Base-by-base conservation (phyloP, 2,329 filamentous ascomycete genomes). In the Sclerotinia subarctica region DNA sequence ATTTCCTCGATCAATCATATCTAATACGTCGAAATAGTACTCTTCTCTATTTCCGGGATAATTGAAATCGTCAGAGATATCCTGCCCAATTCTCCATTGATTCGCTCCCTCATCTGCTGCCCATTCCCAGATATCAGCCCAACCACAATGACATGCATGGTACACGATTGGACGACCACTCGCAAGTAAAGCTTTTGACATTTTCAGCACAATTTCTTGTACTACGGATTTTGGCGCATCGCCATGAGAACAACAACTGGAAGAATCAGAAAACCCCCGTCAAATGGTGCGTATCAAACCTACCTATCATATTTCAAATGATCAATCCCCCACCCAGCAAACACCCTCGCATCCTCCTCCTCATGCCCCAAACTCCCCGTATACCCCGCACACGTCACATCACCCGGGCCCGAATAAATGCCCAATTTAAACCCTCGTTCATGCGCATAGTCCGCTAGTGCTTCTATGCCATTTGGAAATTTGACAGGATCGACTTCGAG, bases 271-370 rank as follows among this genome's bases (percentile, higher is more conserved):
- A 32, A 19, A 0, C 1, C 1, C 13, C 29, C 17, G 3, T 15
- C 19, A 46, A 35, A 11, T 2, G 10, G 24, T 17, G 11, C 6
- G 5, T 3, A 11, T 32, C 1, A 56, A 42, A 11, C 74, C 86
- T 86, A 73, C 74, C 86, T 86, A 73, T 87, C 85, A 72, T 85
- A 86, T 76, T 86, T 87, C 21, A 86, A 75, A 69, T 86, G 87
- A 73, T 88, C 85, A 66, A 88, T 80, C 1, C 83, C 85, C 86
- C 86, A 88, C 32, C 80, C 79, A 0, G 84, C 83, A 74, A 85
- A 88, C 0, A 83, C 82, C 56, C 81, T 76, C 2, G 86, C 87
- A 75, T 90, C 88, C 21, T 85, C 77, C 1, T 80, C 77, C 70
- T 90, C 87, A 70, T 84, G 82, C 0, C 83, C 86, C 15, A 86